These are phyloP conservation scores for Penicillium oxalicum DNA, from an alignment of 2,329 filamentous ascomycete species.

Conservation along the genomic window DNA sequence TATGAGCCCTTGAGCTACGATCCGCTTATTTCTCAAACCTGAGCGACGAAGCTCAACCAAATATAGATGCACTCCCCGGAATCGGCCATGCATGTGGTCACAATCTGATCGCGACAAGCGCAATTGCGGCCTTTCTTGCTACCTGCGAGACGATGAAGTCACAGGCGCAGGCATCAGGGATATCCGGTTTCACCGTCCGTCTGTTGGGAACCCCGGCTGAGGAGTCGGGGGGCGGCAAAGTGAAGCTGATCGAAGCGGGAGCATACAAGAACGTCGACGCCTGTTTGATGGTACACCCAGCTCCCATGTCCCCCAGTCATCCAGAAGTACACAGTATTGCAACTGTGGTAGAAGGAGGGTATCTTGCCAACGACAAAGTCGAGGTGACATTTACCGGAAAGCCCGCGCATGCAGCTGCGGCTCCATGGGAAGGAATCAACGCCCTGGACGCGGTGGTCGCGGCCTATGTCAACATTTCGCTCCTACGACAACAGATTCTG, in stretches of 20 bases:
- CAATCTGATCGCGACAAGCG: conserved; percentile 28
- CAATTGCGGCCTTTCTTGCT: conserved; percentile 32
- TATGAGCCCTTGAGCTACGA: not conserved
- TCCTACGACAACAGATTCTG: conserved; percentile 52
- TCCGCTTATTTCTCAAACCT: not conserved
- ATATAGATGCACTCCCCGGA: conserved; percentile 26
- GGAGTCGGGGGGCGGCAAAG: conserved; percentile 33
- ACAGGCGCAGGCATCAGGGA: conserved; percentile 2
- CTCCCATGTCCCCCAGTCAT: conserved; percentile 22
- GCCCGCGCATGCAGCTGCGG: conserved; percentile 51
- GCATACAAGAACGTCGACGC: conserved; percentile 36
- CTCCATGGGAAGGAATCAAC: conserved; percentile 54
- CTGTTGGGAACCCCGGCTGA: conserved; percentile 34
- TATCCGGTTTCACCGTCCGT: conserved; percentile 25
- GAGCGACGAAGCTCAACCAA: not conserved
- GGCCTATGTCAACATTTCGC: conserved; percentile 41
- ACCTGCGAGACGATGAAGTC: conserved; percentile 26
- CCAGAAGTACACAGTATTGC: conserved; percentile 20
- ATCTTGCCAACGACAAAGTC: conserved; percentile 30
- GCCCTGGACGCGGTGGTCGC: conserved; percentile 53
- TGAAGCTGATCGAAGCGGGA: conserved; percentile 37
- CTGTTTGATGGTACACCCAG: conserved; percentile 38
- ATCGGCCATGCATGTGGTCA: conserved; percentile 36
- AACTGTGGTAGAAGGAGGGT: conserved; percentile 21
- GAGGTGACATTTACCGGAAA: conserved; percentile 44